Base-by-base conservation (phyloP, 495 filamentous ascomycete species). In the Acidiella bohemica region DNA sequence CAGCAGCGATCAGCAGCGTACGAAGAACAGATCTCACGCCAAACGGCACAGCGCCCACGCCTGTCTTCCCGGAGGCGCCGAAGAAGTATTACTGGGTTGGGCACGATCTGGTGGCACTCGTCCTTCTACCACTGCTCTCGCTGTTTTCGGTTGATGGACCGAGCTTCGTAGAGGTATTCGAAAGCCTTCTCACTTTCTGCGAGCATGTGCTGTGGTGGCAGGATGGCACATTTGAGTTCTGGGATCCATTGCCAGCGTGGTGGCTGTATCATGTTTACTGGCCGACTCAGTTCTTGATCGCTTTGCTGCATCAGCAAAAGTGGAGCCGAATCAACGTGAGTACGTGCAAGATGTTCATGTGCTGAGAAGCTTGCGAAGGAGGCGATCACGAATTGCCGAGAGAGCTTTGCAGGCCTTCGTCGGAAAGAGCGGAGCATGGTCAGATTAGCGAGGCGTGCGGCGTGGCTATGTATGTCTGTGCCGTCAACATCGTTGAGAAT, bases 291-390 rank as follows among this genome's bases (percentile, higher is more conserved):
- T 70, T 76, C 44, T 10, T 61, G 13, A 36, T 42, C 5, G 46
- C 54, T 39, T 42, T 67, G 30, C 36, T 65, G 36, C 47, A 49
- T 8, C 57, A 64, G 29, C 62, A 40, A 42, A 60, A 51, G 35
- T 78, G 74, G 74, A 73, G 64, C 41, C 57, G 72, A 47, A 44
- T 74, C 25, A 75, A 78, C 59, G 70, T 75, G 8, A 69, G 68
- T 35, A 78, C 75, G 16, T 63, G 59, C 24, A 70, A 73, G 50
- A 59, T 77, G 49, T 76, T 76, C 52, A 55, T 46, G 38, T 63
- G 57, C 37, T 65, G 41, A 25, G 12, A 3, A 34, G 32, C 32
- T 12, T 34, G 32, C 13, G 25, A 7, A 27, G 25, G n/a, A 7
- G 25, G 25, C 25, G 25, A n/a, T n/a, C n/a, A n/a, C n/a, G n/a